Base-by-base conservation (phyloP, 257 asterid species). In the Cinchona pubescens region DNA sequence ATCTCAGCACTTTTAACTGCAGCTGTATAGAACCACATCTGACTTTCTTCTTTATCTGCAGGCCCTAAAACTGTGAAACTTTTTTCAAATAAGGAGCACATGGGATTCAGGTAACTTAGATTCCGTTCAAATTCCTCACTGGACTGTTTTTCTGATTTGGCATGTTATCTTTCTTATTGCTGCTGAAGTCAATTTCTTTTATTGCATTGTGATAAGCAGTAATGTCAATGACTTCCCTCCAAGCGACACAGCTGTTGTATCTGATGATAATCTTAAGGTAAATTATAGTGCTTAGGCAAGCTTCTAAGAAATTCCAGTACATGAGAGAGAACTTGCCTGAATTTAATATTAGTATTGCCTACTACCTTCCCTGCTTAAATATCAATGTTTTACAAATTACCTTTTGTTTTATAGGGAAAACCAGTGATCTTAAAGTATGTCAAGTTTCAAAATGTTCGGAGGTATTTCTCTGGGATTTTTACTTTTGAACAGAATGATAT, bases 231-330 rank as follows among this genome's bases (percentile, higher is more conserved):
- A 91, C 79, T 91, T 79, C 70, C 93, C 95, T 71, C 90, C 96
- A 37, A 91, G 93, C 80, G 96, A 91, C 69, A 66, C 81, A 21
- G 85, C 79, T 70, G 80, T 76, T 82, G 82, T 94, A 71, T 86
- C 96, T 62, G 90, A 69, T 40, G 98, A 92, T 30, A 89, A 94
- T 86, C 94, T 94, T 76, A 87, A 89, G 97, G 99, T 94, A 87
- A 75, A 75, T 75, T 65, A 60, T 65, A 32, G 63, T 79, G 76
- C 70, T 70, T 71, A 61, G 46, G 63, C 74, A 69, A 61, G 60
- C 70, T 73, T 73, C 76, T 38, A 10, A n/a, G 63, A 34, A 37
- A 38, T 58, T 71, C 72, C 76, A 43, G 38, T 40, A 53, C 23
- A 66, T 68, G 67, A 42, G 51, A 42, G 40, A 70, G 30, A 51